Evolutionary conservation across 768 basidiomycete species (phyloP), one percentile per base, ranked within the genome.

Genomic region (Myochromella boudieri): DNA sequence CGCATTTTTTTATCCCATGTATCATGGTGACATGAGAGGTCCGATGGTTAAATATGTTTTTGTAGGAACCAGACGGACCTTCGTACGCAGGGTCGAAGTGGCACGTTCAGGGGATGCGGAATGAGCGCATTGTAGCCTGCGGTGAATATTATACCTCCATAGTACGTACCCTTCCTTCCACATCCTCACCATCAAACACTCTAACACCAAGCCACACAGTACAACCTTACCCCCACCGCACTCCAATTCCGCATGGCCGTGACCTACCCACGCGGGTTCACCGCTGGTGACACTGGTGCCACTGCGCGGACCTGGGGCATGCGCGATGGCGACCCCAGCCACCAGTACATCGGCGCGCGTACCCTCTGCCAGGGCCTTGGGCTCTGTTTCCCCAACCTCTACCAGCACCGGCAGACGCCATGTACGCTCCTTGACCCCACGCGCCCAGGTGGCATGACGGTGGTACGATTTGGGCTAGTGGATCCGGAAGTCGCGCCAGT

Each of bases 331-430:
- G 74, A 76, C 46, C 61, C 74, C 1, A 75, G 74, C 49, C 71
- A 76, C 45, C 78, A 83, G 58, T 63, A 72, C 51, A 60, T 78
- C 28, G 75, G 76, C 14, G 52, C 64, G 15, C 64, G 72, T 11
- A 61, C 66, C 2, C 60, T 77, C 15, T 59, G 49, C 1, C 39
- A 54, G 12, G 73, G 71, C 5, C 60, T 76, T 26, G 66, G 62
- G 27, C 54, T 81, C 29, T 69, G 70, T 29, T 81, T 77, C 50
- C 81, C 81, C 12, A 82, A 82, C 57, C 72, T 80, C 32, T 81
- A 79, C 60, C 81, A 82, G 54, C 67, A 77, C 44, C 58, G 60
- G 7, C 64, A 71, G 26, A 64, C 71, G 0, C 53, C 69, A 1
- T 71, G 78, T 42, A 42, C 58, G 7, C 68, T 80, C 8, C 49